Conservation (phyloP, 2,329 filamentous ascomycete species). For the Pseudonectria buxi region DNA sequence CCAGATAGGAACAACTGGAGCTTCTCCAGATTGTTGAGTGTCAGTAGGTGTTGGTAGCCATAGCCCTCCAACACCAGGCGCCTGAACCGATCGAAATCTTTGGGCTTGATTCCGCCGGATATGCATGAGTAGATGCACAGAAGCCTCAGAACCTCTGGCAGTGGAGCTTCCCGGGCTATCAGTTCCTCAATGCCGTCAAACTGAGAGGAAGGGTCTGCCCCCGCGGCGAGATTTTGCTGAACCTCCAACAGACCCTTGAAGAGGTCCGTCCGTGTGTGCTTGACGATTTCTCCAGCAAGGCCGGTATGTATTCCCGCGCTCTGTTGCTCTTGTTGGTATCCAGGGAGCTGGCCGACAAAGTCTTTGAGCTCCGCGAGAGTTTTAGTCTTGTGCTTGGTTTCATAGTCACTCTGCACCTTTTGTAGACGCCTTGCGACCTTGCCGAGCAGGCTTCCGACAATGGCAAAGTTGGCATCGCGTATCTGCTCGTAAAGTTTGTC, state of each 20-base stretch:
- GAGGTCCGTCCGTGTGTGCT: conserved; percentile 79
- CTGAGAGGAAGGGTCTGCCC: conserved; percentile 80
- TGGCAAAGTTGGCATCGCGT: conserved; percentile 89
- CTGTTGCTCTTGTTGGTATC: conserved; percentile 87
- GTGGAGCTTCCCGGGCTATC: conserved; percentile 77
- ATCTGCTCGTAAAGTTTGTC: conserved; percentile 85
- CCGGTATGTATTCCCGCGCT: conserved; percentile 89
- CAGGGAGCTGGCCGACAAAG: conserved; percentile 89
- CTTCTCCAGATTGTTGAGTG: conserved; percentile 80
- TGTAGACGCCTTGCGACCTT: conserved; percentile 82
- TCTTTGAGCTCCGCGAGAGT: conserved; percentile 87
- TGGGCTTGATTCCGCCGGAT: conserved; percentile 77
- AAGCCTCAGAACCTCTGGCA: conserved; percentile 75
- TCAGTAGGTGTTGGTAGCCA: conserved; percentile 89
- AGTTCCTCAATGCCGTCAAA: conserved; percentile 90
- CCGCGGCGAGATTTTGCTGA: conserved; percentile 90
- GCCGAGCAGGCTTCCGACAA: conserved; percentile 82
- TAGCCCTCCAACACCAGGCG: conserved; percentile 86
- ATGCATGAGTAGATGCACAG: conserved; percentile 90
- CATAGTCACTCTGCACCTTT: conserved; percentile 77
- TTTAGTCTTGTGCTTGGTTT: conserved; percentile 81
- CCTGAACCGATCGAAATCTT: conserved; percentile 85
- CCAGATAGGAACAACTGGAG: conserved; percentile 77
- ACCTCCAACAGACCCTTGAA: conserved; percentile 88
- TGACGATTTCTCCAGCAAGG: conserved; percentile 91